Conservation (phyloP, 306 rosid species). For the Chamaecrista fasciculata region DNA sequence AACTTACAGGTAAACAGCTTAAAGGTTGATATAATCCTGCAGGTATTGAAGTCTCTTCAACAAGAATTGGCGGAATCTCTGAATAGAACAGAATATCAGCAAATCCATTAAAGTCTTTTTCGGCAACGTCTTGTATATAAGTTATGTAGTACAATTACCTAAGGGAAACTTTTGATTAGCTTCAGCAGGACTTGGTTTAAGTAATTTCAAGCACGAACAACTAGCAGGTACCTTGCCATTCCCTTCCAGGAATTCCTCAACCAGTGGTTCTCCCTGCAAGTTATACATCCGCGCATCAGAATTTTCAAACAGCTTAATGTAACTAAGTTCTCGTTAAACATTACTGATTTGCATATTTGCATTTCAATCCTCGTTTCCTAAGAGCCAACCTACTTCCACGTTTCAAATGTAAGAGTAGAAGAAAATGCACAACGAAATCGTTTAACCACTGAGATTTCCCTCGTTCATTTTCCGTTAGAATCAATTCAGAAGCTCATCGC, state of each 20-base stretch:
- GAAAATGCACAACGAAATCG: not conserved
- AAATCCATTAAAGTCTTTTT: not conserved
- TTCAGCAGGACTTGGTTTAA: slow-evolving; percentile 39
- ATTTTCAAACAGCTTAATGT: not conserved
- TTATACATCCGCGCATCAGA: slow-evolving; percentile 17
- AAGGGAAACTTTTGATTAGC: slow-evolving; percentile 45
- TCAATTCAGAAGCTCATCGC: not conserved
- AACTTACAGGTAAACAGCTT: slow-evolving; percentile 52
- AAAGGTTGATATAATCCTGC: slow-evolving; percentile 38
- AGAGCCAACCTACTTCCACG: slow-evolving; percentile 26
- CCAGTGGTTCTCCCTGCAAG: slow-evolving; percentile 43
- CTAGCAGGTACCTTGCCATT: slow-evolving; percentile 35
- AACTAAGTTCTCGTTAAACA: slow-evolving; percentile 8
- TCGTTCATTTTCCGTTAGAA: slow-evolving; percentile 7
- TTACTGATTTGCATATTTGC: not conserved
- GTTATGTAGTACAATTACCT: slow-evolving; percentile 43
- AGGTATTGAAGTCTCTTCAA: slow-evolving; percentile 56
- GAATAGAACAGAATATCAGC: slow-evolving; percentile 24
- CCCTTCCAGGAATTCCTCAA: slow-evolving; percentile 41
- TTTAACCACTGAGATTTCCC: slow-evolving; percentile 8
- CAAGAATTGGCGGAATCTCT: slow-evolving; percentile 57
- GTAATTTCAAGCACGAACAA: slow-evolving; percentile 42
- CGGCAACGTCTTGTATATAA: slow-evolving; percentile 4
- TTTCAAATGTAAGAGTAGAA: not conserved
- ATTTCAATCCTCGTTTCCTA: slow-evolving; percentile 18